Evolutionary conservation across 2,329 filamentous ascomycete genomes (phyloP), one percentile per base, ranked within the genome.

Genomic region (Trichoderma citrinoviride): DNA sequence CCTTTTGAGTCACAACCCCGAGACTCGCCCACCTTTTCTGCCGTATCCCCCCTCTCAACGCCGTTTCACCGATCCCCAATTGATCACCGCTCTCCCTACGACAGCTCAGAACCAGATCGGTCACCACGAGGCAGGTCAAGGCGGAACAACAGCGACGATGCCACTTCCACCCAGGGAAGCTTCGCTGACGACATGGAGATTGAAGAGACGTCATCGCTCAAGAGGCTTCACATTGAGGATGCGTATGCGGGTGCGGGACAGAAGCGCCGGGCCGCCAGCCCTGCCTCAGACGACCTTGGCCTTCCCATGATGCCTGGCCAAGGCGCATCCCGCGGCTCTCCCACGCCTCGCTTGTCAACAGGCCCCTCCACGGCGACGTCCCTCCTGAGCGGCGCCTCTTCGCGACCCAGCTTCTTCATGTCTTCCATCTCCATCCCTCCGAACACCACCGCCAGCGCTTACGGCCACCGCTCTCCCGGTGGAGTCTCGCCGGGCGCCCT

Each of bases 231-330:
- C 21, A 78, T 84, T 21, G 83, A 85, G 53, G 83, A 83, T 55
- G 67, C 72, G 7, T 73, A 81, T 47, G 73, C 78, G 2, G 71
- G 74, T 3, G 70, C 70, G 8, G 82, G 83, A 7, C 81, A 81
- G 66, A 87, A 87, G 74, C 80, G 85, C 53, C 78, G 84, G 44
- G 84, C 84, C 2, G 83, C 83, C 0, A 86, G 84, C 27, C 84
- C 84, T 1, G 81, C 80, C 0, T 76, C 77, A 3, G 82, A 83
- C 12, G 83, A 85, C 29, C 72, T 78, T 7, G 70, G 77, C 19
- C 69, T 78, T n/a, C 76, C 77, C 64, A 75, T 71, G 17, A 72
- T 79, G 33, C 66, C 76, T 2, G 74, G 76, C 33, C 77, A 79
- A 29, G 73, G 78, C 7, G 74, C 75, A 8, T 78, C 80, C 3